Evolutionary conservation across 2,329 filamentous ascomycete genomes (phyloP), one percentile per base, ranked within the genome.

Genomic region (Helotiales sp.): DNA sequence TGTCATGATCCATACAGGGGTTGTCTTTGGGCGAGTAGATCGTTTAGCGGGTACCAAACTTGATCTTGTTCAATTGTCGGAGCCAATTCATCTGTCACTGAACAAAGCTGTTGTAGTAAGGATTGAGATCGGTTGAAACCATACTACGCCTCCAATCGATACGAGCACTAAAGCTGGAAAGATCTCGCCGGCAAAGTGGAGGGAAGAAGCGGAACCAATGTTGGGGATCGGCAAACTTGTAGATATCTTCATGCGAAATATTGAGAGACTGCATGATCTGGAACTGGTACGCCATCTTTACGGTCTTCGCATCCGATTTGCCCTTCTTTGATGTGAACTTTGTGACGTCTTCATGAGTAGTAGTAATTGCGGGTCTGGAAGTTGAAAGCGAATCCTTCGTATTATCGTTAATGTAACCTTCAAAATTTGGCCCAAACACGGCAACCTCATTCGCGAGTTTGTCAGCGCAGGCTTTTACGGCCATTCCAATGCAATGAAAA

Each of bases 401-500:
- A 2, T 83, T 81, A 10, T 91, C 88, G 63, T 89, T 87, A 63
- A 86, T 84, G 80, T 93, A 97, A 54, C 86, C 84, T 76, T 94
- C 90, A 70, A 98, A 98, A 75, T 93, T 89, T 77, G 91, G 82
- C 26, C 96, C 96, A 76, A 98, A 99, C 82, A 91, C 84, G 80
- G 92, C 89, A 64, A 98, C 90, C 81, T 99, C 96, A 70, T 93
- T 89, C 66, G 91, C 89, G 52, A 99, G 87, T 84, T 98, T 98
- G 84, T 99, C 95, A 63, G 96, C 93, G 76, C 93, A 96, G 6
- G 96, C 94, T 82, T 97, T 97, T 84, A 99, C 98, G 54, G 94
- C 93, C 91, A 99, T 96, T 75, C 96, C 96, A 0, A 95, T 98
- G 82, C 91, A 93, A 84, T 99, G 96, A 83, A 93, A 99, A 90